Evolutionary conservation across 2,329 filamentous ascomycete species (phyloP).

Genomic region (Talaromyces rugulosus): DNA sequence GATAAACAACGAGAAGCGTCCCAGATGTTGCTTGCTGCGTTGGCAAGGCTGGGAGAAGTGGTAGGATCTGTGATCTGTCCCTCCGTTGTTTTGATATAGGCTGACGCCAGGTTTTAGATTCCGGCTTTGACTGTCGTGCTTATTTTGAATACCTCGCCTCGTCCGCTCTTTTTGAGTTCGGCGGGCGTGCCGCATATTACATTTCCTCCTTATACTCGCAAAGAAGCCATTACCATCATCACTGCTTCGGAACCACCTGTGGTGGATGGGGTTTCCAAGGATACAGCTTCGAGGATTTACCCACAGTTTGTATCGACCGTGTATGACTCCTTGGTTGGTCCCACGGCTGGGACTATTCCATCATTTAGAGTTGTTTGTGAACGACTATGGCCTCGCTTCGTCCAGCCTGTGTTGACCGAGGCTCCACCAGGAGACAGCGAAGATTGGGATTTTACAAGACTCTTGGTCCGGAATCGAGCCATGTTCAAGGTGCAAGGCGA

Average conservation of each 20-base stretch:
- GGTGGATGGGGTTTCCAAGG: constrained; percentile 26
- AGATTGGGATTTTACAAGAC: constrained; percentile 75
- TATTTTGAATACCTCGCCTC: constrained; percentile 65
- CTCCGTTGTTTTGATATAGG: background rate
- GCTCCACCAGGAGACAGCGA: constrained; percentile 42
- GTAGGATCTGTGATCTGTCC: constrained; percentile 46
- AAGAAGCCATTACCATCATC: constrained; percentile 74
- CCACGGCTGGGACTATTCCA: constrained; percentile 74
- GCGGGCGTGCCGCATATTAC: constrained; percentile 70
- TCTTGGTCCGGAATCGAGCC: constrained; percentile 57
- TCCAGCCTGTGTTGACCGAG: constrained; percentile 68
- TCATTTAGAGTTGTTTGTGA: constrained; percentile 66
- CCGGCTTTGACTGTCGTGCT: constrained; percentile 72
- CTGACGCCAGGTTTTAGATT: constrained; percentile 54
- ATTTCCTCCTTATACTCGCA: constrained; percentile 79
- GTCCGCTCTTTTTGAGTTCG: constrained; percentile 65
- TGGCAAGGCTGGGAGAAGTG: constrained; percentile 76
- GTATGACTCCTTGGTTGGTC: constrained; percentile 79
- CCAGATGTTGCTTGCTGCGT: constrained; percentile 70
- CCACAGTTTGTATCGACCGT: constrained; percentile 75
- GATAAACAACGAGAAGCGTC: constrained; percentile 79
- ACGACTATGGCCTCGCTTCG: constrained; percentile 81
- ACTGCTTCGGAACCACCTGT: constrained; percentile 48
- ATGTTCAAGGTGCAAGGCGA: constrained; percentile 46
- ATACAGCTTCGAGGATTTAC: constrained; percentile 34